Conservation (phyloP, 129 eudicot genomes). For the Lonicera japonica region DNA sequence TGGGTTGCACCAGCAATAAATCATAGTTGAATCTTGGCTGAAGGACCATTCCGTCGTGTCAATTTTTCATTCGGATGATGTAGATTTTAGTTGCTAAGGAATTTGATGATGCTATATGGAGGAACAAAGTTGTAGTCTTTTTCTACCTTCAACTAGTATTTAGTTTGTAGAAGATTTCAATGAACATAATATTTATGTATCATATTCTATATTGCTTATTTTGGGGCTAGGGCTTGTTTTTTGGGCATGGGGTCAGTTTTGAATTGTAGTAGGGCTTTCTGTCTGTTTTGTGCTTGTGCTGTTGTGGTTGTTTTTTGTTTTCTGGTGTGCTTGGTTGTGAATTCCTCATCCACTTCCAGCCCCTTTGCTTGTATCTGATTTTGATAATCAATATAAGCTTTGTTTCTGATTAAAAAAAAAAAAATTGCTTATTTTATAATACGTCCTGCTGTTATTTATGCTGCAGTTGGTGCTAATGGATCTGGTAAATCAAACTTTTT, state of each 20-base stretch:
- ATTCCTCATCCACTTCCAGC: too few species aligned
- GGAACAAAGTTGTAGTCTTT: neutral
- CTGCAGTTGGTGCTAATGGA: slow-evolving; percentile 99
- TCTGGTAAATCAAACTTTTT: slow-evolving; percentile 97
- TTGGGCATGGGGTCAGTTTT: too few species aligned
- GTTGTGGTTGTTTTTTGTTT: too few species aligned
- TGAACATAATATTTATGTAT: neutral
- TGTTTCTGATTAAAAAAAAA: too few species aligned
- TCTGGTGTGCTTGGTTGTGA: too few species aligned
- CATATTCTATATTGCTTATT: neutral
- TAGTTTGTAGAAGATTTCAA: neutral
- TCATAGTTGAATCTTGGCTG: neutral
- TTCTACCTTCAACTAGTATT: slow-evolving; percentile 1
- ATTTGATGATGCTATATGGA: neutral
- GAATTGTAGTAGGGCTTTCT: too few species aligned
- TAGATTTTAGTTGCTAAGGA: neutral
- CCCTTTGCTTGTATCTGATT: too few species aligned
- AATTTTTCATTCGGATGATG: neutral
- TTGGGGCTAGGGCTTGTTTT: too few species aligned
- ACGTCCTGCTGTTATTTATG: neutral
- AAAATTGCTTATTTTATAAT: too few species aligned
- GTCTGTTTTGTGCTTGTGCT: too few species aligned
- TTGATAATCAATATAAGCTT: neutral
- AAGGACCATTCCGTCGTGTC: neutral
- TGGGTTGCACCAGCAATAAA: neutral